Percentiles rank a stretch among this genome's conserved stretches.
Conservation (phyloP, 2,329 filamentous ascomycete genomes). For the Pseudocercospora fijiensis region DNA sequence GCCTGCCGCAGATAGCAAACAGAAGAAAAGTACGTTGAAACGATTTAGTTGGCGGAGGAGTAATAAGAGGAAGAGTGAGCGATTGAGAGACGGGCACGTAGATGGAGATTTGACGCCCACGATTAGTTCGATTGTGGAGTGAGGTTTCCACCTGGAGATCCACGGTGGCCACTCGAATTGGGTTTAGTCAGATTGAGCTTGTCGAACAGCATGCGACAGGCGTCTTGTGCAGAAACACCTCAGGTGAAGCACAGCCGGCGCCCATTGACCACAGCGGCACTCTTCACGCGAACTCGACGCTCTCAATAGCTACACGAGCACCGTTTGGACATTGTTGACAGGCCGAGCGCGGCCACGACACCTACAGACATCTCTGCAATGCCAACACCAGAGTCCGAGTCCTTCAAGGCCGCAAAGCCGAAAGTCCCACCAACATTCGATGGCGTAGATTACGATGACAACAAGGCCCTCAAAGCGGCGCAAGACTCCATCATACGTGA, state of each 20-base stretch:
- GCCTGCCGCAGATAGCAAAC: constrained; percentile 8
- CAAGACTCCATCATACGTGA: constrained; percentile 80
- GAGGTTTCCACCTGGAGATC: neutral
- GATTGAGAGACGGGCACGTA: constrained; percentile 1
- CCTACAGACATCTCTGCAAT: constrained; percentile 47
- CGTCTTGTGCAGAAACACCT: neutral
- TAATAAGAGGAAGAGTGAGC: constrained; percentile 21
- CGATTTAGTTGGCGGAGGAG: constrained; percentile 31
- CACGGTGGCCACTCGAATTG: neutral
- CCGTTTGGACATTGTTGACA: neutral
- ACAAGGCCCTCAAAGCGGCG: constrained; percentile 73
- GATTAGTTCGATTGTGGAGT: neutral
- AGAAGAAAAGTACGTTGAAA: constrained; percentile 17
- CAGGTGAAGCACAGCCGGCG: neutral
- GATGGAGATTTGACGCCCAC: constrained; percentile 4
- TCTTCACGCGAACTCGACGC: neutral
- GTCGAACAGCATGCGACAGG: neutral
- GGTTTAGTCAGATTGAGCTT: neutral
- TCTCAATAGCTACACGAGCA: neutral
- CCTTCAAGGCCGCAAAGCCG: constrained; percentile 82
- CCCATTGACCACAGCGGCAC: neutral
- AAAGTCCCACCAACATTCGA: constrained; percentile 79
- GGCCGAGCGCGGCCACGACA: constrained; percentile 3
- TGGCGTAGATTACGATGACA: constrained; percentile 83
- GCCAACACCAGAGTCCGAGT: constrained; percentile 79